A percentile compares a stretch with the other conserved stretches of the same genome.
Evolutionary conservation across 345 rosid species (phyloP).

Genomic region (Ceriops zippeliana): DNA sequence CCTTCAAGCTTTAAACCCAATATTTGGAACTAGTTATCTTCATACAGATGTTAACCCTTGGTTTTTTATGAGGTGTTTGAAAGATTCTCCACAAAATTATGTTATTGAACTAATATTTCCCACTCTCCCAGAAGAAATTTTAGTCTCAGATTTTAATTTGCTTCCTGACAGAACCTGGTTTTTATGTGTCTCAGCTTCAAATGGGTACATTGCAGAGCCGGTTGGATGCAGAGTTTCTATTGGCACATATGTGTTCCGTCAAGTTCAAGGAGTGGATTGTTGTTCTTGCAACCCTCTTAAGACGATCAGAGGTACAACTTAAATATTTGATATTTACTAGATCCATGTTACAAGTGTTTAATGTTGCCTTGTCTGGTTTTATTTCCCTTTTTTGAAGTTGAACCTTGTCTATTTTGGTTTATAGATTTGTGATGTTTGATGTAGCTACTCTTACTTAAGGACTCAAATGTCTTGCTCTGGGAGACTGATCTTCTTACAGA

Average conservation of each 20-base stretch:
- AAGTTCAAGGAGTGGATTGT: slow-evolving; percentile 99
- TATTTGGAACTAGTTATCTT: background rate
- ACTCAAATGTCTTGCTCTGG: background rate
- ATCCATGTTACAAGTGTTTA: background rate
- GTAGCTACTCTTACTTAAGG: background rate
- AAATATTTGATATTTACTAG: background rate
- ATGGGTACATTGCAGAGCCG: slow-evolving; percentile 92
- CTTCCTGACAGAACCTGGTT: slow-evolving; percentile 1
- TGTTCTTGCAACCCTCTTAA: slow-evolving; percentile 87
- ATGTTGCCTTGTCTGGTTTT: background rate
- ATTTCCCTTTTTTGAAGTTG: background rate
- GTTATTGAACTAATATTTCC: background rate
- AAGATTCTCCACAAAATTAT: background rate
- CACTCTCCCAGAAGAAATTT: background rate
- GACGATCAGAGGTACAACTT: slow-evolving; percentile 74
- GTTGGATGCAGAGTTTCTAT: slow-evolving; percentile 88
- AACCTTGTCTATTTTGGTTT: background rate
- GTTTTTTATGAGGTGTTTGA: background rate
- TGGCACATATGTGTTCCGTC: slow-evolving; percentile 98
- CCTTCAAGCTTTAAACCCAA: background rate
- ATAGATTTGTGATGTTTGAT: background rate
- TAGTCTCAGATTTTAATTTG: background rate
- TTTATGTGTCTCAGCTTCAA: slow-evolving; percentile 60
- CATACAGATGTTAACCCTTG: background rate
- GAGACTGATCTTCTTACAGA: background rate